These are phyloP conservation scores for Bryum argenteum DNA, from an alignment of 225 moss, liverwort and hornwort species.

Conservation along the genomic window DNA sequence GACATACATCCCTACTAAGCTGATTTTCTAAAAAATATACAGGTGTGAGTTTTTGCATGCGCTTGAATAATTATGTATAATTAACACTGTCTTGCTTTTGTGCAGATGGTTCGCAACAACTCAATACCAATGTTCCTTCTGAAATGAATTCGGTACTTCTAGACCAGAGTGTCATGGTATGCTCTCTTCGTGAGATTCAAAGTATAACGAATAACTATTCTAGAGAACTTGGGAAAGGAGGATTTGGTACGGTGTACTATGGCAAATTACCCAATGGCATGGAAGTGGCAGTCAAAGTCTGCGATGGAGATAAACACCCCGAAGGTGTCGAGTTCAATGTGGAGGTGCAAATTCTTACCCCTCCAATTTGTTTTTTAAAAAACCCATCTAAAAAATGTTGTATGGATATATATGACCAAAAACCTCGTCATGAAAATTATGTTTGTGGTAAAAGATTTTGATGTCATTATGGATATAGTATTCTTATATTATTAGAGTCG, in stretches of 20 bases:
- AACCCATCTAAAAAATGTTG: too few species aligned
- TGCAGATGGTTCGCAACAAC: not conserved
- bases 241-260: slow-evolving; percentile 1
- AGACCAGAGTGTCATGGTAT: not conserved
- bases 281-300: slow-evolving; percentile 11
- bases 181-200: slow-evolving; percentile 1
- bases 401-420: too few species aligned
- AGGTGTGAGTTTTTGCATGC: too few species aligned
- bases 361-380: too few species aligned
- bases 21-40: too few species aligned
- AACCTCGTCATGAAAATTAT: too few species aligned
- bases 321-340: slow-evolving; percentile 25
- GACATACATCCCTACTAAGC: too few species aligned
- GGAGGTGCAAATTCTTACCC: not conserved
- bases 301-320: not conserved
- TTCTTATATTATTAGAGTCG: too few species aligned
- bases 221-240: slow-evolving; percentile 3
- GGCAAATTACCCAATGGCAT: not conserved
- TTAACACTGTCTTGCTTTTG: too few species aligned
- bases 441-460: too few species aligned
- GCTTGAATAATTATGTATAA: too few species aligned
- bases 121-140: not conserved
- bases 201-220: slow-evolving; percentile 14
- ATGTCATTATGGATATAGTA: too few species aligned
- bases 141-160: not conserved